Conservation (phyloP, 2,329 filamentous ascomycete genomes). For the Corniculantispora saksenae region DNA sequence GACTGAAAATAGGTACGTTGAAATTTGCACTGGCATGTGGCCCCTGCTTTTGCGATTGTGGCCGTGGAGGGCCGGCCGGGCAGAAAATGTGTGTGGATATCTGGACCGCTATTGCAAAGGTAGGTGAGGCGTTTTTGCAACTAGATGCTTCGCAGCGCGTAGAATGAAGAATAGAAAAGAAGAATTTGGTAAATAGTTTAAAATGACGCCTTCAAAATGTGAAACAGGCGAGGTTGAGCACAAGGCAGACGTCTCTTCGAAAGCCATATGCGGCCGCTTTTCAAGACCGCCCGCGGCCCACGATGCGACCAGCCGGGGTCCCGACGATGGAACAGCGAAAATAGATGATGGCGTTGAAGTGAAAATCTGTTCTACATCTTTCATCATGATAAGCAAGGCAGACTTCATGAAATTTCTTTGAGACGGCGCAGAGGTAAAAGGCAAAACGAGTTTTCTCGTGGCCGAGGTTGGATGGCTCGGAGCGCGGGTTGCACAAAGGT, state of each 20-base stretch:
- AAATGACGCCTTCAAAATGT: not conserved
- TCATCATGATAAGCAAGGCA: too few relatives aligned
- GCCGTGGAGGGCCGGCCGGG: constrained; percentile 3
- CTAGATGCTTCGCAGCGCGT: too few relatives aligned
- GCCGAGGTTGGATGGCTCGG: too few relatives aligned
- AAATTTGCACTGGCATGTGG: not conserved
- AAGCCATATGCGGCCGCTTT: constrained; percentile 8
- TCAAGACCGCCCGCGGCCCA: not conserved
- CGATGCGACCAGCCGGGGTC: not conserved
- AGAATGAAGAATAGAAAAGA: not conserved
- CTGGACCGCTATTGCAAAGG: not conserved
- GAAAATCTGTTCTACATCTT: too few relatives aligned
- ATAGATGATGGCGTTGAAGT: too few relatives aligned
- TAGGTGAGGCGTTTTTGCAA: not conserved
- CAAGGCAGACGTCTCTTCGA: not conserved
- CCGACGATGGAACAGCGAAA: not conserved
- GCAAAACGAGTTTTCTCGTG: too few relatives aligned
- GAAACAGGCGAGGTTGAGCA: constrained; percentile 15
- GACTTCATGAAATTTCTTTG: too few relatives aligned
- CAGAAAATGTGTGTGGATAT: not conserved
- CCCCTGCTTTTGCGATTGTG: not conserved
- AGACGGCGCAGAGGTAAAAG: too few relatives aligned
- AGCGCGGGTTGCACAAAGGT: too few relatives aligned
- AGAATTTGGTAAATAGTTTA: not conserved
- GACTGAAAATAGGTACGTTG: not conserved